These are phyloP conservation scores for Tulasnella sp. DNA, from an alignment of 768 basidiomycete species.

Conservation along the genomic window DNA sequence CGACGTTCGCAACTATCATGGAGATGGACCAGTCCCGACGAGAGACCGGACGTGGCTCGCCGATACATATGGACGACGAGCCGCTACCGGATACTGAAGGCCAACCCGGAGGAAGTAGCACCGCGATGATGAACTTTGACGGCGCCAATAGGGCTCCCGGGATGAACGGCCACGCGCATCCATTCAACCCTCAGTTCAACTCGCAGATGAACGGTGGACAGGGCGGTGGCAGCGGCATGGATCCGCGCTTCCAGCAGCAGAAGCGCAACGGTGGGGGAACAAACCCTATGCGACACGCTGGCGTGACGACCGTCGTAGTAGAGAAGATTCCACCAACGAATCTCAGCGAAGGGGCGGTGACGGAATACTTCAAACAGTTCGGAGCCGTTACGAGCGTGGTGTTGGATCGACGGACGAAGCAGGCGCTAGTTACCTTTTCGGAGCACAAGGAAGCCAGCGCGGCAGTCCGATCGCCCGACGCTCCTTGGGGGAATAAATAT, in stretches of 20 bases:
- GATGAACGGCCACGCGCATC: too few relatives aligned
- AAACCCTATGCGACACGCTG: constrained; percentile 53
- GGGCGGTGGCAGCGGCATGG: too few relatives aligned
- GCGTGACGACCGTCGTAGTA: constrained; percentile 71
- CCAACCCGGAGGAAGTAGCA: background rate
- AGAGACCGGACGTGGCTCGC: constrained; percentile 1
- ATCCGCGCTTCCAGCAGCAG: constrained; percentile 18
- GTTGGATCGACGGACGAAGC: constrained; percentile 58
- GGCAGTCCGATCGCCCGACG: constrained; percentile 89
- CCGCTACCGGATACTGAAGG: background rate
- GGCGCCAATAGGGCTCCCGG: too few relatives aligned
- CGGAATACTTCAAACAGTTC: constrained; percentile 83
- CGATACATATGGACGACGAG: background rate
- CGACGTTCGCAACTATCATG: background rate
- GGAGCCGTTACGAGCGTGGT: constrained; percentile 89
- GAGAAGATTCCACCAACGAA: constrained; percentile 88
- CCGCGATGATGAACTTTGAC: background rate
- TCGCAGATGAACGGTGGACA: too few relatives aligned
- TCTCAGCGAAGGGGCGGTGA: constrained; percentile 64
- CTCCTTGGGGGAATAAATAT: constrained; percentile 89
- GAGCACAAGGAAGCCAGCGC: constrained; percentile 72
- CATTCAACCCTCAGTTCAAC: too few relatives aligned
- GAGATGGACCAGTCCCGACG: background rate
- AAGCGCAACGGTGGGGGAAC: constrained; percentile 26
- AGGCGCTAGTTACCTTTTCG: constrained; percentile 81